Conservation (phyloP, 1,284 basidiomycete genomes). For the Cutaneotrichosporon sp. region DNA sequence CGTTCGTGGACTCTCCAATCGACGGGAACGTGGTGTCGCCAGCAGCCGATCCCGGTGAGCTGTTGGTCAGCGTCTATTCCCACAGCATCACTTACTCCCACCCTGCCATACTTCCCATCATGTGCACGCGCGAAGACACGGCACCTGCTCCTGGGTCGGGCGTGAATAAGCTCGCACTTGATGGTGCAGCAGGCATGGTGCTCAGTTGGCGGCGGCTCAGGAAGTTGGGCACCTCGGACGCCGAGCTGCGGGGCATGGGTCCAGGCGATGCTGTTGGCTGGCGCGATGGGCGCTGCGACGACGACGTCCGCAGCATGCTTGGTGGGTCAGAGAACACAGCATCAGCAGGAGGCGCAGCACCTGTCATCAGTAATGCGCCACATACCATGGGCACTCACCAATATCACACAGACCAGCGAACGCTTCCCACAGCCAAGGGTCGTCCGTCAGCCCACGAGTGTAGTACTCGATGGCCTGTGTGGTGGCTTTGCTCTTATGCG, state of each 20-base stretch:
- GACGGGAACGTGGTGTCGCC: slow-evolving; percentile 44
- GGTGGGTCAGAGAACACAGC: slow-evolving; percentile 38
- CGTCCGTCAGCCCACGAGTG: slow-evolving; percentile 66
- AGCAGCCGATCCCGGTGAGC: slow-evolving; percentile 34
- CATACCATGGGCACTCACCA: slow-evolving; percentile 58
- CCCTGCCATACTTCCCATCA: slow-evolving; percentile 36
- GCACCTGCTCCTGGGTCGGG: slow-evolving; percentile 55
- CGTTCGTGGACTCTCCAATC: slow-evolving; percentile 27
- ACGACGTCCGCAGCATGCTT: slow-evolving; percentile 27
- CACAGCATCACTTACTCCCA: slow-evolving; percentile 39
- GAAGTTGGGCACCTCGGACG: slow-evolving; percentile 56
- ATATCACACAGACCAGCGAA: slow-evolving; percentile 82
- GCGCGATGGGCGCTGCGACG: slow-evolving; percentile 39
- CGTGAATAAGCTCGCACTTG: slow-evolving; percentile 69
- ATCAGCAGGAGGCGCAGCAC: slow-evolving; percentile 34
- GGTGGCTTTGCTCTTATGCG: slow-evolving; percentile 57
- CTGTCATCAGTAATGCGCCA: slow-evolving; percentile 20
- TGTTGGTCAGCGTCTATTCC: slow-evolving; percentile 14
- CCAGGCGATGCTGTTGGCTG: slow-evolving; percentile 59
- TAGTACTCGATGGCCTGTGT: slow-evolving; percentile 71
- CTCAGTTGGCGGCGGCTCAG: slow-evolving; percentile 56
- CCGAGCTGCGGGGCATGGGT: slow-evolving; percentile 49
- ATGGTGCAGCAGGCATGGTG: slow-evolving; percentile 28
- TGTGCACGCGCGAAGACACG: slow-evolving; percentile 25
- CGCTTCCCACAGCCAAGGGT: slow-evolving; percentile 89